Base-by-base conservation (phyloP, 1,139 yeast species). In the Yamadazyma spencermartinsiae region DNA sequence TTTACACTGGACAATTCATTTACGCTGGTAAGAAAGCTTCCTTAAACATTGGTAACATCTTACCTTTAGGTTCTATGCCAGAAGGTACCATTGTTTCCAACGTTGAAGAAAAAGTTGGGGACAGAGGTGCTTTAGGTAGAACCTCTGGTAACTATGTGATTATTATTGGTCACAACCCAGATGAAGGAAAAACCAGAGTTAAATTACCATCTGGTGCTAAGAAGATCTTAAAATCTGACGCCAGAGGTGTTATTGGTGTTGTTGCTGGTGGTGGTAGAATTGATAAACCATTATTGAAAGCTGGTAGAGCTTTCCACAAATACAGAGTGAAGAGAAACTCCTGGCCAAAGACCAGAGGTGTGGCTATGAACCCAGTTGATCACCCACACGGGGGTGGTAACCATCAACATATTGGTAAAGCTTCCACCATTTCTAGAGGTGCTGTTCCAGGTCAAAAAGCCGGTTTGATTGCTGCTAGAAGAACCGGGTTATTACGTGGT, bases 371-470 rank as follows among this genome's bases (percentile, higher is more conserved):
- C 81, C 98, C 98, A 76, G 98, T 90, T 72, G 98, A 90, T 75
- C 98, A 90, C 82, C 98, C 98, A 74, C 98, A 90, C 76, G 98
- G 98, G 86, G 98, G 98, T 90, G 98, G 98, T 92, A 92, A 92
- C 97, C 98, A 92, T 80, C 98, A 92, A 83, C 98, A 92, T 76
- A 92, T 92, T 83, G 98, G 98, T 90, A 92, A 92, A 86, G 98
- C 98, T 71, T 92, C 98, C 66, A 92, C 98, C 69, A 92, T 92
- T 68, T 85, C 96, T 62, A 89, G 98, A 86, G 96, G 96, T 76
- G 98, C 98, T 64, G 98, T 92, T 73, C 80, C 98, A 67, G 98
- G 98, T 89, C 98, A 92, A 82, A 92, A 92, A 95, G 96, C 95
- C 74, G 98, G 98, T 92, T 90, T 92, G 72, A 94, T 94, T 73